Base-by-base conservation (phyloP, 1,139 yeast genomes). In the Scheffersomyces cryptocercus region DNA sequence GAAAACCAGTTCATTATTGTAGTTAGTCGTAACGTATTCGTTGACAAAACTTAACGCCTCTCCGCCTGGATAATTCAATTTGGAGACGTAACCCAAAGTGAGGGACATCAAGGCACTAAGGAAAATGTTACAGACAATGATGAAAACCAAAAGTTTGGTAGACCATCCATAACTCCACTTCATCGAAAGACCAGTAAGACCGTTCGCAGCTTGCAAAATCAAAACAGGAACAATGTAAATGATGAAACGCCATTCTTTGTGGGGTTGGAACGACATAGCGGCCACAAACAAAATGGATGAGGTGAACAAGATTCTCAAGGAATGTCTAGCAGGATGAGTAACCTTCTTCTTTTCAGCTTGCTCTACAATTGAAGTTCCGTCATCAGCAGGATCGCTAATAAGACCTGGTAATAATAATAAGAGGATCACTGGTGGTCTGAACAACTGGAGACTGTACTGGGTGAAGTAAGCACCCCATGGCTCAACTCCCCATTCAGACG, bases 171-270 rank as follows among this genome's bases (percentile, higher is more conserved):
- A 48, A 1, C 59, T 51, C 51, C 71, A 59, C 41, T 65, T 70
- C 29, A 29, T 33, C 41, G 75, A 60, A 34, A 80, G 52, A 35
- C 61, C 65, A 0, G 82, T 68, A 29, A 86, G 73, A 1, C 87
- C 88, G 41, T 77, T 72, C 4, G 95, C 85, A 3, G 88, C 91
- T 35, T 77, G 62, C 30, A 85, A 57, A 0, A 86, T 79, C 45
- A 88, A 62, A 0, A 86, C 70, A 2, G 98, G 97, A 9, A 85
- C 67, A 0, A 82, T 70, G 59, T 91, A 93, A 12, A 85, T 68
- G 41, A 93, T 81, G 54, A 91, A 93, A 53, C 98, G 77, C 96
- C 96, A 89, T 68, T 93, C 98, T 62, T 91, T 93, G 55, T 91
- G 98, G 1, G 95, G 93, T 61, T 87, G 95, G 43, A 85, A 62